Conservation (phyloP, 2,329 filamentous ascomycete genomes). For the Periglandula ipomoeae region DNA sequence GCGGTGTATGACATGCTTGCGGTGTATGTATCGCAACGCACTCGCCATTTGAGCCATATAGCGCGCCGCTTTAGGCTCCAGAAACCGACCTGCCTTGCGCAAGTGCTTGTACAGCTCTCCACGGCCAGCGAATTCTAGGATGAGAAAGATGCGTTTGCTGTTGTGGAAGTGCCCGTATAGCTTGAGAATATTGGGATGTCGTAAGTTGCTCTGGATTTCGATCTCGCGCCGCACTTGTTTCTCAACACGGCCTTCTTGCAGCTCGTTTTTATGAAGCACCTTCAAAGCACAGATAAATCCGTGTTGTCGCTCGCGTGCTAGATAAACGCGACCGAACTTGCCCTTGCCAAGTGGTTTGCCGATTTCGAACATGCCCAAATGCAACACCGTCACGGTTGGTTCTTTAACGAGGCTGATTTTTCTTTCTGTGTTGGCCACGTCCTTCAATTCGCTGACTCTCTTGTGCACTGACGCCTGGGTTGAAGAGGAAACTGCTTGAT, state of each 20-base stretch:
- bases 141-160: conserved; percentile 61
- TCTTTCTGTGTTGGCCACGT: background rate
- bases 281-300: conserved; percentile 66
- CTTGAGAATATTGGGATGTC: conserved; percentile 55
- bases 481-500: background rate
- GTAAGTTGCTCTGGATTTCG: conserved; percentile 63
- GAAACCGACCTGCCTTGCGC: conserved; percentile 54
- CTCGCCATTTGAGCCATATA: conserved; percentile 63
- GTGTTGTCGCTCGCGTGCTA: conserved; percentile 55
- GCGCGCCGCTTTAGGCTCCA: conserved; percentile 59
- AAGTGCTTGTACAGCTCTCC: conserved; percentile 66
- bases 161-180: conserved; percentile 66
- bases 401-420: background rate
- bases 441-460: background rate
- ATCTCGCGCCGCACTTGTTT: conserved; percentile 65
- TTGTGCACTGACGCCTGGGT: background rate
- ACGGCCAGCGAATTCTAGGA: conserved; percentile 55
- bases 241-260: conserved; percentile 56
- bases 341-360: conserved; percentile 64
- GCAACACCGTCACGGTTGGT: background rate
- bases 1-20: conserved; percentile 22
- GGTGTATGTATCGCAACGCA: conserved; percentile 19
- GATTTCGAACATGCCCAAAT: conserved; percentile 61
- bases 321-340: conserved; percentile 65
- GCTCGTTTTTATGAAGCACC: conserved; percentile 60